Evolutionary conservation across 129 eudicot species (phyloP), one percentile per base, ranked within the genome.

Genomic region (Flaveria bidentis): DNA sequence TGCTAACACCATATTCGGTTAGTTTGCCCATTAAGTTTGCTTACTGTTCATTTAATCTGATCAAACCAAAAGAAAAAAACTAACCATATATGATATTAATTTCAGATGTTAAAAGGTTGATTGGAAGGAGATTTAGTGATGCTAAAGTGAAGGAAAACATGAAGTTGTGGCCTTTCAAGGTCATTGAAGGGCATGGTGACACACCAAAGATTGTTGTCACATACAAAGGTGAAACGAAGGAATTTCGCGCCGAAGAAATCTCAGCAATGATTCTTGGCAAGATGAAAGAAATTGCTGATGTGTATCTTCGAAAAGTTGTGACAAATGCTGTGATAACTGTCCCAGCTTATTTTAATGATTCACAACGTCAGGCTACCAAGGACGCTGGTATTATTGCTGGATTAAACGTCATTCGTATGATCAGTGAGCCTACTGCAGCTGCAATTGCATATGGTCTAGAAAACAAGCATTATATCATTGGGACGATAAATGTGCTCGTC

Each of bases 351-450:
- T 78, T 70, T 6, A 78, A 78, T 9, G 76, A 78, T 30, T 69
- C 76, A 2, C 82, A 78, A 60, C 82, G 82, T 18, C 82, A 70
- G 58, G 82, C 82, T 22, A 78, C 82, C 14, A 78, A 78, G 22
- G 82, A 78, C 47, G 82, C 76, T 2, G 76, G 82, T 1, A 2
- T 51, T 13, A 78, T 78, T 58, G 82, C 76, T n/a, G 82, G 82
- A 0, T 20, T 78, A 16, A 70, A 69, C 39, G 39, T 78, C 15
- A 61, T 78, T 0, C 71, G 50, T 1, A 46, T 78, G 53, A 78
- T 78, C 71, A 78, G 60, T 1, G 82, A 78, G 44, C 82, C 82
- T 13, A 78, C 71, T 2, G 76, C 82, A 17, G 71, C 82, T 13
- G 82, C 82, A 30, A 70, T 78, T 47, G 76, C 82, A 0, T 80